Percentiles rank a stretch among this genome's conserved stretches.
phyloP scores from a whole-genome alignment of 371 early-diverging fungal species.

The Zychaea mexicana region DNA sequence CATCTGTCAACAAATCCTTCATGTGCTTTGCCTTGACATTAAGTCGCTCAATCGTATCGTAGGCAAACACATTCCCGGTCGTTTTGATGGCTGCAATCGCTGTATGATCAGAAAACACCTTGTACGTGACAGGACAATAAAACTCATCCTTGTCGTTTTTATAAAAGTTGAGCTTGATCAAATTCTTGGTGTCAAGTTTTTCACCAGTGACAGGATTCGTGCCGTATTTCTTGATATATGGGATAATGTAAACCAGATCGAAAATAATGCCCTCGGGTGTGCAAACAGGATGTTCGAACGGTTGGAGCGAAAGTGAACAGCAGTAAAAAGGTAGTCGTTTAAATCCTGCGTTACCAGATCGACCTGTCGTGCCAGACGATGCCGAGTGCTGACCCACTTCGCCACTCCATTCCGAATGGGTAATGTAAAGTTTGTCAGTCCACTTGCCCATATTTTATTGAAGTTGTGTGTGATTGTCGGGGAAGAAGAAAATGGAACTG shows the following conservation, averaged over 20 bases:
- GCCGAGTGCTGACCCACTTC: slow-evolving; percentile 75
- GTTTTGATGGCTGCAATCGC: slow-evolving; percentile 89
- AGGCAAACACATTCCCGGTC: slow-evolving; percentile 90
- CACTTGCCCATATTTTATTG: slow-evolving; percentile 42
- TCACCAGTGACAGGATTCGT: slow-evolving; percentile 91
- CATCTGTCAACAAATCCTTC: slow-evolving; percentile 88
- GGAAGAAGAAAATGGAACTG: not conserved
- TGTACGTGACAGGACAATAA: slow-evolving; percentile 89
- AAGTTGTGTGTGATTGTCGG: not conserved
- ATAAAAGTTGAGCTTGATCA: slow-evolving; percentile 79
- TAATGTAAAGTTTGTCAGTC: slow-evolving; percentile 74
- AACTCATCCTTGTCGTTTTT: slow-evolving; percentile 84
- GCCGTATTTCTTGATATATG: slow-evolving; percentile 83
- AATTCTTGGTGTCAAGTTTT: slow-evolving; percentile 68
- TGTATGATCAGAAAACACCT: slow-evolving; percentile 84
- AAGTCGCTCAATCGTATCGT: slow-evolving; percentile 84
- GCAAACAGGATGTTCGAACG: slow-evolving; percentile 88
- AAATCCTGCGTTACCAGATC: slow-evolving; percentile 53
- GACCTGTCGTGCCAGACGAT: slow-evolving; percentile 57
- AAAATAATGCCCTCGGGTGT: slow-evolving; percentile 87
- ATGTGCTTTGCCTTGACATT: slow-evolving; percentile 85
- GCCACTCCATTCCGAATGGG: slow-evolving; percentile 90
- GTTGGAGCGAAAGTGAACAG: slow-evolving; percentile 87
- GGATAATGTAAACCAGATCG: slow-evolving; percentile 84
- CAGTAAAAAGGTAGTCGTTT: slow-evolving; percentile 81